A percentile compares a stretch with the other conserved stretches of the same genome.
Evolutionary conservation across 306 rosid genomes (phyloP).

Genomic region (Cyamopsis tetragonoloba): DNA sequence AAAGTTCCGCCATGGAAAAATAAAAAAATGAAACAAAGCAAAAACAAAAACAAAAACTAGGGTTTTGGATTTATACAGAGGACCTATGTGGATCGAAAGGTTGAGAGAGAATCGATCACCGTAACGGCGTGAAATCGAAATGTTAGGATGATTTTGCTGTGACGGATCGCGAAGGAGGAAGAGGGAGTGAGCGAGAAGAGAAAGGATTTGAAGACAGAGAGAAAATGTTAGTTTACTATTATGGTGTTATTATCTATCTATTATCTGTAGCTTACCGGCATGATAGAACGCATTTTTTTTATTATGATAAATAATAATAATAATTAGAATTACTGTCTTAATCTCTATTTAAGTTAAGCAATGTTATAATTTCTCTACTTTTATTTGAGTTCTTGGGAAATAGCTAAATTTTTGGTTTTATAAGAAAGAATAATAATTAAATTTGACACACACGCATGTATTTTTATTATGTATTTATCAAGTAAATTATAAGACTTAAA

Average conservation of each 20-base stretch:
- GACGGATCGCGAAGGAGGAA: constrained; percentile 36
- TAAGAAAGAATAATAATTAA: too few species aligned
- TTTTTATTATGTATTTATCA: too few species aligned
- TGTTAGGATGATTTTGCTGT: constrained; percentile 25
- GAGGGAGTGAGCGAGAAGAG: constrained; percentile 23
- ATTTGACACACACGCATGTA: too few species aligned
- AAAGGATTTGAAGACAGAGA: constrained; percentile 32
- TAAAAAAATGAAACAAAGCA: too few species aligned
- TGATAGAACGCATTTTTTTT: background rate
- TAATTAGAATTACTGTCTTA: background rate
- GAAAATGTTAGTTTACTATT: constrained; percentile 9
- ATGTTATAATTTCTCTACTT: too few species aligned
- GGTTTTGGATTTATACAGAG: constrained; percentile 36
- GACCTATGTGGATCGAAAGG: constrained; percentile 44
- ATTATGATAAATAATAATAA: background rate
- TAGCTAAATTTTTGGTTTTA: background rate
- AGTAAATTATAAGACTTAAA: too few species aligned
- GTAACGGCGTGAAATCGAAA: background rate
- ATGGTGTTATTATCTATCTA: background rate
- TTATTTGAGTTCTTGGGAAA: background rate
- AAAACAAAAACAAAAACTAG: constrained; percentile 21
- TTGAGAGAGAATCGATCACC: constrained; percentile 11
- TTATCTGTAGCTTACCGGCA: background rate
- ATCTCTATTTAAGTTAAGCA: background rate
- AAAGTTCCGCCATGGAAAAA: constrained; percentile 29